Base-by-base conservation (phyloP, 345 rosid genomes). In the Sonneratia caseolaris region DNA sequence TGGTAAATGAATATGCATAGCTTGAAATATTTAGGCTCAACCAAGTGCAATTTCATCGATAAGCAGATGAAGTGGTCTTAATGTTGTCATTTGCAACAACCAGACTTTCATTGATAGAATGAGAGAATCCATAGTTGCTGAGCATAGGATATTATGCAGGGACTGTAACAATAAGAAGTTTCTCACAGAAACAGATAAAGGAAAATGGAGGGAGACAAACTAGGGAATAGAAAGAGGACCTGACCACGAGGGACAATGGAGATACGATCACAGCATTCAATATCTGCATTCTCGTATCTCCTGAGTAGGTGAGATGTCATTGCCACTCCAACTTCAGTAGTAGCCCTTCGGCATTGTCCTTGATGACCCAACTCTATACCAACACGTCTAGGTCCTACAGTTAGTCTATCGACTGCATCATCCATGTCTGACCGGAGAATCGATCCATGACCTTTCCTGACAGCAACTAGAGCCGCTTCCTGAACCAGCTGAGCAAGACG, bases 401-500 rank as follows among this genome's bases (percentile, higher is more conserved):
- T 93, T 66, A 91, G 98, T 76, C 97, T 79, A 80, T 91, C 98
- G 76, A 91, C 96, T 69, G 98, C 98, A 21, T 88, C 91, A 49
- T 91, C 93, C 96, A 93, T 79, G 81, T 93, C 97, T 24, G 96
- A 84, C 66, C 79, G 88, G 77, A 88, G 86, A 81, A 93, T 83
- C 48, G 93, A 85, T 53, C 71, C 77, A 72, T 93, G 93, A 72
- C 82, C 84, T 80, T 88, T 90, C 79, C 96, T 89, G 74, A 91
- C 97, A 55, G 98, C 98, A 49, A 93, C 97, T 62, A 93, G 92
- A 71, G 98, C 98, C 80, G 97, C 93, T 77, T 91, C 98, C 80
- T 89, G 97, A 77, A 91, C 85, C 72, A 93, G 83, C 84, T 89
- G 98, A 73, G 98, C 93, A 79, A 93, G 81, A 76, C 74, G 87